These are phyloP conservation scores for Penicillium ucsense DNA, from an alignment of 495 filamentous ascomycete genomes.

Conservation along the genomic window DNA sequence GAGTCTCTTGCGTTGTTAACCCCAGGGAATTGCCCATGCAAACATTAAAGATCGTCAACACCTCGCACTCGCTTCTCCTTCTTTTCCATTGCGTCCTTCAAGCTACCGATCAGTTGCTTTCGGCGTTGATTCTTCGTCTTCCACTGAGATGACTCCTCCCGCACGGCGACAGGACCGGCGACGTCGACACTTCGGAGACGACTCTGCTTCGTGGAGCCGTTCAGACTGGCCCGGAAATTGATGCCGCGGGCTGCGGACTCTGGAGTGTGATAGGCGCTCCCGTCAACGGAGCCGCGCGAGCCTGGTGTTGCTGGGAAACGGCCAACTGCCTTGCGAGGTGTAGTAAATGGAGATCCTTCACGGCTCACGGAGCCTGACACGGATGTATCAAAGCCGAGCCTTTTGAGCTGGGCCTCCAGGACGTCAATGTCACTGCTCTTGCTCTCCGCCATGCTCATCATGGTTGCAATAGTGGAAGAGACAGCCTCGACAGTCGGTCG, in stretches of 20 bases:
- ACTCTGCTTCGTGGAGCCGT: constrained; percentile 36
- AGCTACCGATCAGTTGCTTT: constrained; percentile 39
- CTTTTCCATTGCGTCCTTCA: constrained; percentile 32
- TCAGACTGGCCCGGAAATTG: constrained; percentile 37
- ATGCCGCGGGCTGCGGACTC: constrained; percentile 35
- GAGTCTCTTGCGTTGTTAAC: not conserved
- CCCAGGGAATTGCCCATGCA: too few relatives aligned
- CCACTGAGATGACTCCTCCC: constrained; percentile 46
- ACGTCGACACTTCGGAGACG: constrained; percentile 32
- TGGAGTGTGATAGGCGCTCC: constrained; percentile 46
- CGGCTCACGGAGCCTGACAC: constrained; percentile 37
- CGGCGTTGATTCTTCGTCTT: constrained; percentile 46
- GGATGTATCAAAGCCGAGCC: constrained; percentile 49
- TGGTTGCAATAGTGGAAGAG: constrained; percentile 77
- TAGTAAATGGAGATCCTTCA: constrained; percentile 53
- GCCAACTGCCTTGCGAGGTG: constrained; percentile 37
- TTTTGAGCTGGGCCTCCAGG: constrained; percentile 73
- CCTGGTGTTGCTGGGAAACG: constrained; percentile 32
- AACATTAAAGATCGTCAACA: constrained; percentile 21
- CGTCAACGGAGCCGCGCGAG: constrained; percentile 30
- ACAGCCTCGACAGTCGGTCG: constrained; percentile 89
- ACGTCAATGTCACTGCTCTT: constrained; percentile 82
- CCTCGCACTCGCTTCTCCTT: constrained; percentile 27
- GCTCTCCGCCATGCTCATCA: constrained; percentile 85
- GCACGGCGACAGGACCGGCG: constrained; percentile 20